Conservation (phyloP, 2,329 filamentous ascomycete genomes). For the Macrophomina tecta region DNA sequence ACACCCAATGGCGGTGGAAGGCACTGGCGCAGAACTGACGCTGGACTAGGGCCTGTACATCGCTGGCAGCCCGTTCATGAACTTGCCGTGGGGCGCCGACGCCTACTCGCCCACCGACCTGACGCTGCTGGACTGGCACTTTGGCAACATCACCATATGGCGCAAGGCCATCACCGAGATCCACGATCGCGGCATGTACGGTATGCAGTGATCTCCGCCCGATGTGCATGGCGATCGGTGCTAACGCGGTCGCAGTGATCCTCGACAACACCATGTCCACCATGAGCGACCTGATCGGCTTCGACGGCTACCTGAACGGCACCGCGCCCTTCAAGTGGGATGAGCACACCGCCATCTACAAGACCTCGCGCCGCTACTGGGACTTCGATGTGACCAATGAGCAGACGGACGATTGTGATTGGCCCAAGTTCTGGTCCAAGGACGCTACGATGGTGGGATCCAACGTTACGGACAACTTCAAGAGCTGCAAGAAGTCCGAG, state of each 20-base stretch:
- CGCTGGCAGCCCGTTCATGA: constrained; percentile 68
- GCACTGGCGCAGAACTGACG: constrained; percentile 27
- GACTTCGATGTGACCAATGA: constrained; percentile 64
- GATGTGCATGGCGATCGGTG: constrained; percentile 18
- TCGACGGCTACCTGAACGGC: constrained; percentile 64
- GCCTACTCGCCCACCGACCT: constrained; percentile 66
- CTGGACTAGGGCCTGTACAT: constrained; percentile 61
- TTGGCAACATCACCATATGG: constrained; percentile 65
- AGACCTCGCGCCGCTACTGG: constrained; percentile 59
- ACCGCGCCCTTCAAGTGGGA: constrained; percentile 54
- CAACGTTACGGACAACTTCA: constrained; percentile 20
- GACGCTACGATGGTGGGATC: constrained; percentile 42
- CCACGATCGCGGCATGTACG: constrained; percentile 68
- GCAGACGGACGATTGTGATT: constrained; percentile 56
- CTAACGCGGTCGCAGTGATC: constrained; percentile 47
- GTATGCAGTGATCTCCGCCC: constrained; percentile 14
- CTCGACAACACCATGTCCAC: constrained; percentile 71
- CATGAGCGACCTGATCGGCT: constrained; percentile 68
- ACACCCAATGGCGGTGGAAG: background rate
- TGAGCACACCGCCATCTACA: constrained; percentile 66
- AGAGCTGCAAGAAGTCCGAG: constrained; percentile 64
- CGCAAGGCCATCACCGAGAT: constrained; percentile 64
- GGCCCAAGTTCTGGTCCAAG: constrained; percentile 68
- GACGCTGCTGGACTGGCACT: constrained; percentile 68
- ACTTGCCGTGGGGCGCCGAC: constrained; percentile 68